Evolutionary conservation across 2,329 filamentous ascomycete genomes (phyloP).

Genomic region (Microthyrium microscopicum): DNA sequence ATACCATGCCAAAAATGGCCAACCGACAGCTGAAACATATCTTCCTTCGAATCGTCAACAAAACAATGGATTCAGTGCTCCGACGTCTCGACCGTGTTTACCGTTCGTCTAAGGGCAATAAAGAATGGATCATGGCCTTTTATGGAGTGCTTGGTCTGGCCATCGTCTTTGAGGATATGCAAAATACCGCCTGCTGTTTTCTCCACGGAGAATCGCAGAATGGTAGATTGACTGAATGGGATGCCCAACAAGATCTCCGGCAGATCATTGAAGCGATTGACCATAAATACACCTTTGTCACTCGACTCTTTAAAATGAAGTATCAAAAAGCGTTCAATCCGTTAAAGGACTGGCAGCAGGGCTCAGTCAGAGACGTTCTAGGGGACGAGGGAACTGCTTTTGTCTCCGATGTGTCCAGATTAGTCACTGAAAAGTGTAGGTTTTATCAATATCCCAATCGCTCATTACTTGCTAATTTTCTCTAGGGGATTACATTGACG

Average conservation of each 20-base stretch:
- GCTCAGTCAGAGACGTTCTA: slow-evolving; percentile 22
- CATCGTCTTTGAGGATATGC: slow-evolving; percentile 31
- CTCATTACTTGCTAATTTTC: no score
- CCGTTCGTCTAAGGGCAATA: slow-evolving; percentile 25
- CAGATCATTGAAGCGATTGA: slow-evolving; percentile 28
- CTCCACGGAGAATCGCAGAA: slow-evolving; percentile 22
- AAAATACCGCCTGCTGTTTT: slow-evolving; percentile 28
- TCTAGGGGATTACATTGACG: no score
- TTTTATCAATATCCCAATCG: slow-evolving; percentile 8
- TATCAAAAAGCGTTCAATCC: slow-evolving; percentile 28
- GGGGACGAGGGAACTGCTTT: slow-evolving; percentile 21
- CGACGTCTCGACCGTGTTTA: slow-evolving; percentile 31
- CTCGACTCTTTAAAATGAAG: slow-evolving; percentile 30
- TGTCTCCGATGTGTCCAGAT: slow-evolving; percentile 18
- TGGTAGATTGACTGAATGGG: slow-evolving; percentile 14
- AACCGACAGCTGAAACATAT: slow-evolving; percentile 34
- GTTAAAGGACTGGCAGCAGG: slow-evolving; percentile 18
- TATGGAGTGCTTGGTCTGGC: slow-evolving; percentile 29
- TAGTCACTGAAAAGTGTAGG: slow-evolving; percentile 28
- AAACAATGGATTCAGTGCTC: slow-evolving; percentile 25
- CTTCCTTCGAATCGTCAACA: slow-evolving; percentile 26
- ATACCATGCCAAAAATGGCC: slow-evolving; percentile 28
- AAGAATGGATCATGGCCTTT: slow-evolving; percentile 30
- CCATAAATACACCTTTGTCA: slow-evolving; percentile 25
- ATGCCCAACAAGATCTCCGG: slow-evolving; percentile 18